phyloP scores from a whole-genome alignment of 768 basidiomycete species.

The Rhodotorula kratochvilovae region DNA sequence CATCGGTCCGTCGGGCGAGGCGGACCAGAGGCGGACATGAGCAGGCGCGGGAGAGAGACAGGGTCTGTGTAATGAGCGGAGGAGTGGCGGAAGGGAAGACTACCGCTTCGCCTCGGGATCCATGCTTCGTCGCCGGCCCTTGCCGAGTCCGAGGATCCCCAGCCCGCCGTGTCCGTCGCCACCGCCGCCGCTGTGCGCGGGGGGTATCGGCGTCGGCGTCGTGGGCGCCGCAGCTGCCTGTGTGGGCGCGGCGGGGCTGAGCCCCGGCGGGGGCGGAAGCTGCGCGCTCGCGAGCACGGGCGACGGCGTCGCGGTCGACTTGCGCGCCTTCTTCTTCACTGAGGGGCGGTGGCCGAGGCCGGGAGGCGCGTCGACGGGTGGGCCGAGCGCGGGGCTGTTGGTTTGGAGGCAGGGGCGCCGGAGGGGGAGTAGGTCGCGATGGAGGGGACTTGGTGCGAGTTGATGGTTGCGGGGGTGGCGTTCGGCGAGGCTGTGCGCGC shows the following conservation, averaged over 20 bases:
- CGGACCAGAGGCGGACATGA: no score
- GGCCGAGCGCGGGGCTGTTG: background rate
- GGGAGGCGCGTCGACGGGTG: background rate
- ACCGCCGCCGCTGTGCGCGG: background rate
- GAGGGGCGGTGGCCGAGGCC: background rate
- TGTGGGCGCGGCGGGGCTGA: background rate
- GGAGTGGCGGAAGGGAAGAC: background rate
- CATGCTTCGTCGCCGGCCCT: background rate
- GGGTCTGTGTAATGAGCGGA: no score
- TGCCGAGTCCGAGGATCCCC: background rate
- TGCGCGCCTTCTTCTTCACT: constrained; percentile 9
- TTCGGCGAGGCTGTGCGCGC: background rate
- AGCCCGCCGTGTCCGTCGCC: background rate
- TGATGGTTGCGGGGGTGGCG: background rate
- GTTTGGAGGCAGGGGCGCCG: no score
- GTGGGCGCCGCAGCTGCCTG: background rate
- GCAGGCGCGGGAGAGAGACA: no score
- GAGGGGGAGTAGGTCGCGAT: background rate
- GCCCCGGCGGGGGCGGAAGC: background rate
- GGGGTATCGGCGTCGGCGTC: background rate
- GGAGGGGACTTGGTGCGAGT: background rate
- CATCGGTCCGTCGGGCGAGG: background rate
- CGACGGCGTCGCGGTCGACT: background rate
- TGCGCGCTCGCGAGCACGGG: background rate
- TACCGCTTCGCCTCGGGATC: background rate